Evolutionary conservation across 495 filamentous ascomycete species (phyloP), one percentile per base, ranked within the genome.

Genomic region (Cercophora sp.): DNA sequence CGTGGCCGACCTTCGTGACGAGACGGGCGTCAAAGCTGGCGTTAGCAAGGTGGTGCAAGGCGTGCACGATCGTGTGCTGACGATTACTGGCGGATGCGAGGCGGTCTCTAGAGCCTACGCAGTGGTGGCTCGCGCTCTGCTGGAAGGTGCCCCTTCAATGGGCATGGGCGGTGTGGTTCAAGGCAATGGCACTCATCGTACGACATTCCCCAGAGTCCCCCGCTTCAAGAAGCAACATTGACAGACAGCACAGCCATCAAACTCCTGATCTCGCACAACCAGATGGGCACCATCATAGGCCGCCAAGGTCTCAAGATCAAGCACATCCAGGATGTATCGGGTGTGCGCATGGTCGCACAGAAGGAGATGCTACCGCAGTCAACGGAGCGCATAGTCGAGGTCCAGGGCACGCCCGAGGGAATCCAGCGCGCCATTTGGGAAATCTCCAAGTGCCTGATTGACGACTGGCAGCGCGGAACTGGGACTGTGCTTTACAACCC

Each of bases 351-450:
- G 93, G 91, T 97, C 26, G 93, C 93, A 42, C 91, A 96, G 69
- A 98, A 98, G 74, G 93, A 98, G 64, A 97, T 98, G 93, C 85
- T 97, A 26, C 93, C 93, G 22, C 93, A 97, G 68, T 98, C 93
- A 10, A 98, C 93, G n/a, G 93, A 98, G 73, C 87, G 93, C 40
- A 88, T 98, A 58, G 94, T 98, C 48, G 94, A 97, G 66, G 87
- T 98, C 44, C 87, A 92, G 67, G 93, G 93, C 60, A 89, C 85
- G 5, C 88, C 93, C 24, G 89, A 93, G 27, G 91, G 93, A 39
- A 91, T 98, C 61, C 88, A 96, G 68, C 88, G 89, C 70, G 94
- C 93, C 47, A 76, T 93, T 35, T 97, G 93, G 94, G 93, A 98
- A 66, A 98, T 98, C 57, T 92, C 90, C 72, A 98, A 97, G 74